A percentile compares a stretch with the other conserved stretches of the same genome.
These are phyloP conservation scores for Globisporangium parvum DNA, from an alignment of 352 stramenopile species.

Conservation along the genomic window DNA sequence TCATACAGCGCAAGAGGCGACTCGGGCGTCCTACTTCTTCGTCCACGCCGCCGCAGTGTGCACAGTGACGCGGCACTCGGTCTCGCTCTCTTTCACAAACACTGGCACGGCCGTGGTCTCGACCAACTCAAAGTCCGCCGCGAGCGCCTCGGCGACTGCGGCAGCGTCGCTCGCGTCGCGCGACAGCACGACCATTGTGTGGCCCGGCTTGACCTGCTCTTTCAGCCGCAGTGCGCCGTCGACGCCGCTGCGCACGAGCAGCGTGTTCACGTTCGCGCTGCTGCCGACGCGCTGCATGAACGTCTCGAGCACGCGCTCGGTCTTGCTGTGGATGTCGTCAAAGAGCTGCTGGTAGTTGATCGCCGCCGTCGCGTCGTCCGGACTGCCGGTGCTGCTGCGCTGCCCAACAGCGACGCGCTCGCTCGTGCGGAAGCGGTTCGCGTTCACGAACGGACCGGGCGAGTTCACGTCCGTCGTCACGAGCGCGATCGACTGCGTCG, in stretches of 20 bases:
- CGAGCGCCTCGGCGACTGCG: constrained; percentile 22
- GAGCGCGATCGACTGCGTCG: constrained; percentile 42
- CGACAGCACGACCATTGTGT: constrained; percentile 54
- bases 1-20: not conserved
- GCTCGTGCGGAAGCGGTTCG: constrained; percentile 54
- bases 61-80: constrained; percentile 38
- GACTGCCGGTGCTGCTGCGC: not conserved
- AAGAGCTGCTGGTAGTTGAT: constrained; percentile 34
- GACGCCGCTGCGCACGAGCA: constrained; percentile 38
- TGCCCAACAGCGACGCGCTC: constrained; percentile 28
- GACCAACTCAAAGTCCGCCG: constrained; percentile 38
- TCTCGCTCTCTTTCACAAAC: constrained; percentile 41
- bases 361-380: constrained; percentile 1
- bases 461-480: constrained; percentile 70
- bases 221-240: constrained; percentile 37
- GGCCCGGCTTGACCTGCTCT: constrained; percentile 41
- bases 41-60: constrained; percentile 49
- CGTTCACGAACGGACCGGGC: constrained; percentile 52
- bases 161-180: constrained; percentile 26
- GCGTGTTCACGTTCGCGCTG: constrained; percentile 15
- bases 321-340: constrained; percentile 48
- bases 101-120: constrained; percentile 40
- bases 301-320: constrained; percentile 46
- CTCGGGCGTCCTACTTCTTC: constrained; percentile 9
- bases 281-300: constrained; percentile 35